Percentiles rank a stretch among this genome's conserved stretches.
Evolutionary conservation across 2,329 filamentous ascomycete genomes (phyloP).

Genomic region (Akanthomyces dipterigenus): DNA sequence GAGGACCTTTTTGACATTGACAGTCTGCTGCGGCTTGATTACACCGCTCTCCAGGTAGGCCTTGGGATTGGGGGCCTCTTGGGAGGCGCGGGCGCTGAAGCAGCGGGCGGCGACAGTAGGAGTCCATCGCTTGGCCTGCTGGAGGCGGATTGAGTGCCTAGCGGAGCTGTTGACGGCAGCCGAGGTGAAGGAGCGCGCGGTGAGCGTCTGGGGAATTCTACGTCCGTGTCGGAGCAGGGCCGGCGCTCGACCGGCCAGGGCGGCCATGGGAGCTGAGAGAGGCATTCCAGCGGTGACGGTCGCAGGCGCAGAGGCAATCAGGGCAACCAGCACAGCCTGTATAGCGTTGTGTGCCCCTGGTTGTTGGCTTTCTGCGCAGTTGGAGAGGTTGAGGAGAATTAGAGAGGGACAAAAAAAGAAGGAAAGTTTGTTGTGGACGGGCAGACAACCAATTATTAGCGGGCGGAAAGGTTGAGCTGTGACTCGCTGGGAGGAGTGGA

Average conservation of each 20-base stretch:
- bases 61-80: slow-evolving; percentile 72
- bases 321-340: background rate
- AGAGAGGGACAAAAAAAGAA: background rate
- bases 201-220: slow-evolving; percentile 39
- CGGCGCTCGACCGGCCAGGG: slow-evolving; percentile 51
- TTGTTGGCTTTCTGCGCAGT: background rate
- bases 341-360: background rate
- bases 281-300: slow-evolving; percentile 27
- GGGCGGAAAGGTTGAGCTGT: background rate
- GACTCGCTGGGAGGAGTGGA: slow-evolving; percentile 6
- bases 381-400: background rate
- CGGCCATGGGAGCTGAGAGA: slow-evolving; percentile 29
- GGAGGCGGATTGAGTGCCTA: slow-evolving; percentile 27
- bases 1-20: slow-evolving; percentile 93
- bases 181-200: slow-evolving; percentile 38
- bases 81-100: slow-evolving; percentile 39
- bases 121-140: slow-evolving; percentile 39
- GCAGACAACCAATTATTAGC: background rate
- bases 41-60: slow-evolving; percentile 85
- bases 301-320: slow-evolving; percentile 1
- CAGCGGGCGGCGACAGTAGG: slow-evolving; percentile 37
- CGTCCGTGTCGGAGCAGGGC: slow-evolving; percentile 50
- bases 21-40: slow-evolving; percentile 69
- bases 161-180: slow-evolving; percentile 24
- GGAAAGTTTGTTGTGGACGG: slow-evolving; percentile 2